Conservation (phyloP, 2,329 filamentous ascomycete species). For the Xylariomycetidae sp. region DNA sequence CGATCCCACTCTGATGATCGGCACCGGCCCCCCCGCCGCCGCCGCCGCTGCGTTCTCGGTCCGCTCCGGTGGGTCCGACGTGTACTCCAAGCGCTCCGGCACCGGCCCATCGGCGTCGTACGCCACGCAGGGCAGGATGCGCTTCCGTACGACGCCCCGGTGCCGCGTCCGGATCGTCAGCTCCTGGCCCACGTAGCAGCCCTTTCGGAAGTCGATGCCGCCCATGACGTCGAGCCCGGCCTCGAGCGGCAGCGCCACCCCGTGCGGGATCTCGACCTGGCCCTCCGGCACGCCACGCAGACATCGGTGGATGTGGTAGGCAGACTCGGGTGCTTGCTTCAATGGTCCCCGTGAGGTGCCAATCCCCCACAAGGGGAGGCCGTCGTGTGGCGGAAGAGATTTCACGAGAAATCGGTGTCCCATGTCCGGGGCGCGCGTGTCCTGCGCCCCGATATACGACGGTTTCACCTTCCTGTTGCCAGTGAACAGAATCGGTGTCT, state of each 20-base stretch:
- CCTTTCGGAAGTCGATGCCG: constrained; percentile 89
- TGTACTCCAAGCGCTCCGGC: constrained; percentile 43
- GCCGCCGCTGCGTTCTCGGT: constrained; percentile 25
- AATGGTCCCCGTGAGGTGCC: constrained; percentile 31
- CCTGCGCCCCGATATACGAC: constrained; percentile 23
- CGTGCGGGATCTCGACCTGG: constrained; percentile 67
- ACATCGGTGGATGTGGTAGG: constrained; percentile 74
- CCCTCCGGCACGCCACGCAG: constrained; percentile 81
- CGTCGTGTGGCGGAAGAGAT: neutral
- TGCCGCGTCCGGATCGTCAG: constrained; percentile 94
- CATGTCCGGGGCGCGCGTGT: constrained; percentile 51
- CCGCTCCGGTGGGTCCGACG: constrained; percentile 13
- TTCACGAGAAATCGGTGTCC: constrained; percentile 49
- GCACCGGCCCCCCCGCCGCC: constrained; percentile 26
- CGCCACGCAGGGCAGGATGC: constrained; percentile 75
- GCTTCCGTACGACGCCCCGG: constrained; percentile 86
- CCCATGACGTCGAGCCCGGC: constrained; percentile 82
- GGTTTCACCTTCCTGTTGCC: no score
- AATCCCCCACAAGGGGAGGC: constrained; percentile 1
- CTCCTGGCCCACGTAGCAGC: constrained; percentile 96
- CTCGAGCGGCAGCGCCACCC: constrained; percentile 76
- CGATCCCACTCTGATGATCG: constrained; percentile 47
- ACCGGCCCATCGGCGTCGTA: constrained; percentile 47
- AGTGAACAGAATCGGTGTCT: no score
- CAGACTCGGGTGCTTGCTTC: constrained; percentile 44